These are phyloP conservation scores for Rubia peregrina DNA, from an alignment of 305 asterid genomes.

Conservation along the genomic window DNA sequence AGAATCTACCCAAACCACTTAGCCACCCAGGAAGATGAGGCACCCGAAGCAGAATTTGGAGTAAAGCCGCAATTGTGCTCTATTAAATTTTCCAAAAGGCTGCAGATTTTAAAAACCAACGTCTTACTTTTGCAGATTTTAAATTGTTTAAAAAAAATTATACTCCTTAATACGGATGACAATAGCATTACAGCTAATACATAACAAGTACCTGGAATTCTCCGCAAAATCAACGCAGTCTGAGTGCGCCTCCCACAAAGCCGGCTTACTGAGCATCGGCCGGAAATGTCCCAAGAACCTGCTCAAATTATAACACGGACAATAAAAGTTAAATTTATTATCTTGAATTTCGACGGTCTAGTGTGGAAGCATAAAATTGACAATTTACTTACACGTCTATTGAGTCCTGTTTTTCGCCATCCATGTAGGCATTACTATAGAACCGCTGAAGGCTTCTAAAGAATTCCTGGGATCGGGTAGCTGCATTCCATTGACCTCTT, in stretches of 20 bases:
- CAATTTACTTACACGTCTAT: slow-evolving; percentile 66
- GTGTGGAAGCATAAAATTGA: not conserved
- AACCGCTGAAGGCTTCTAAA: slow-evolving; percentile 79
- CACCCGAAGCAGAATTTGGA: not conserved
- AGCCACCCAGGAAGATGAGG: slow-evolving; percentile 2
- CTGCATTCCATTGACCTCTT: slow-evolving; percentile 97
- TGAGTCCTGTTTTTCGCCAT: slow-evolving; percentile 88
- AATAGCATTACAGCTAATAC: not conserved
- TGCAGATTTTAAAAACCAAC: not conserved
- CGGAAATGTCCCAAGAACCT: slow-evolving; percentile 94
- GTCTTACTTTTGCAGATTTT: not conserved
- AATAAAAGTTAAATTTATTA: not conserved
- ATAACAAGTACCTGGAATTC: slow-evolving; percentile 45
- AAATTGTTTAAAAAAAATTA: not conserved
- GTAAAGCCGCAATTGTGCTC: not conserved
- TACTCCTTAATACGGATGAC: not conserved
- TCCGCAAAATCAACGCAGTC: slow-evolving; percentile 70
- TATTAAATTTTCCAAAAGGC: slow-evolving; percentile 6
- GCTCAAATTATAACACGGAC: slow-evolving; percentile 14
- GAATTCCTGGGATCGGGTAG: slow-evolving; percentile 82
- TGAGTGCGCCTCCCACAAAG: slow-evolving; percentile 81
- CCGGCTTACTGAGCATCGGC: slow-evolving; percentile 76
- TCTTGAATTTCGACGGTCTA: not conserved
- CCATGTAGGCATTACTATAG: slow-evolving; percentile 90
- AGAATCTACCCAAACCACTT: slow-evolving; percentile 4